Evolutionary conservation across 2,329 filamentous ascomycete species (phyloP), one percentile per base, ranked within the genome.

Genomic region (Aspergillus sp.): DNA sequence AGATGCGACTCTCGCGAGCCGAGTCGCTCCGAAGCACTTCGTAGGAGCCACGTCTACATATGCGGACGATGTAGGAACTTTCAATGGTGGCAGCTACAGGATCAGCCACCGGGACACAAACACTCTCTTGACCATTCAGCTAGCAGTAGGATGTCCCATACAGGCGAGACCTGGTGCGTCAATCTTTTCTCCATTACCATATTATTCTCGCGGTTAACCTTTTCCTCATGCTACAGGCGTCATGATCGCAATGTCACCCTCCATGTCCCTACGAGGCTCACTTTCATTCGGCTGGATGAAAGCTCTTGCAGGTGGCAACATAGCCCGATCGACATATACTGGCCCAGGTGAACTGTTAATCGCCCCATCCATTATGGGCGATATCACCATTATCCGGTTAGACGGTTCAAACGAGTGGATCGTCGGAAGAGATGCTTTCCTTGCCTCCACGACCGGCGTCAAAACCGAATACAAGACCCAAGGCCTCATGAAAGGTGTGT

Each of bases 231-330:
- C 17, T 19, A 39, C n/a, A 87, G 91, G 93, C 13, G 85, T 88
- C 58, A 95, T 99, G 92, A 91, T 99, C 69, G 91, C 91, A 72
- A 99, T 98, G 95, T 92, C 91, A 2, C 89, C 91, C 2, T 90
- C 90, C 8, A 85, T 99, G 57, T 93, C 90, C 0, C 85, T 98
- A 50, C 91, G 90, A 76, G 95, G 95, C 58, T 83, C 83, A 45
- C 76, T 96, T 66, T 95, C 94, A 64, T 96, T 99, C 76, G 90
- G 87, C 60, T 82, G 96, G 79, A 97, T 97, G 79, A 98, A 97
- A 79, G 81, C 96, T n/a, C 80, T 98, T 50, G 85, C 89, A 0
- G 90, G 92, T 54, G 90, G 90, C 55, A 91, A 96, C 53, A 86
- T 98, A 81, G 77, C 86, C 1, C 86, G 87, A 60, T 96, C 92